These are phyloP conservation scores for Cladosporium sp. DNA, from an alignment of 2,329 filamentous ascomycete species.

Conservation along the genomic window DNA sequence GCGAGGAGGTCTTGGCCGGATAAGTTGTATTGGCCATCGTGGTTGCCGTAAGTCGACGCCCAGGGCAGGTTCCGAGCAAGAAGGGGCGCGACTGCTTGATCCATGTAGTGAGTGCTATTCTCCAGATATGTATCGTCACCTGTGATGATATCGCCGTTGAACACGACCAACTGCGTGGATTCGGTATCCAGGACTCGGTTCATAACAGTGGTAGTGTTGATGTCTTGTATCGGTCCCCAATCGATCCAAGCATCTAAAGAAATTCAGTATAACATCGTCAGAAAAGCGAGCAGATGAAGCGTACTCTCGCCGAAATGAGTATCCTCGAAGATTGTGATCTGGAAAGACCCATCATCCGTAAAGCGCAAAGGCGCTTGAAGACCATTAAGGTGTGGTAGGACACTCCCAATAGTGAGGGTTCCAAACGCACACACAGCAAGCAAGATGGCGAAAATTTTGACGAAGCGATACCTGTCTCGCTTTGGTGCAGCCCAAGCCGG, in stretches of 20 bases:
- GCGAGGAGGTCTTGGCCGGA: slow-evolving; percentile 42
- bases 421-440: neutral
- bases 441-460: neutral
- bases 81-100: slow-evolving; percentile 56
- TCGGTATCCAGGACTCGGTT: slow-evolving; percentile 55
- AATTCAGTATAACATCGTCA: neutral
- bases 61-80: slow-evolving; percentile 53
- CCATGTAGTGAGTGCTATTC: slow-evolving; percentile 55
- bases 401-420: neutral
- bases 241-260: slow-evolving; percentile 21
- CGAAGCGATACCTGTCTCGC: slow-evolving; percentile 5
- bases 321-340: slow-evolving; percentile 60
- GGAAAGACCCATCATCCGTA: slow-evolving; percentile 36
- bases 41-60: slow-evolving; percentile 68
- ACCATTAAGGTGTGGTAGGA: neutral
- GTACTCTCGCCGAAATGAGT: slow-evolving; percentile 62
- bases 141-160: slow-evolving; percentile 69
- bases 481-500: neutral
- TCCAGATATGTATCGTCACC: slow-evolving; percentile 57
- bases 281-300: neutral
- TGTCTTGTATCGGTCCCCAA: slow-evolving; percentile 52
- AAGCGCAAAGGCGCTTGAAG: slow-evolving; percentile 22
- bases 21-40: slow-evolving; percentile 59
- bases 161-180: slow-evolving; percentile 55
- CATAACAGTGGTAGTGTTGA: slow-evolving; percentile 54